Conservation (phyloP, 352 stramenopile genomes). For the Thalassiosira oceanica region DNA sequence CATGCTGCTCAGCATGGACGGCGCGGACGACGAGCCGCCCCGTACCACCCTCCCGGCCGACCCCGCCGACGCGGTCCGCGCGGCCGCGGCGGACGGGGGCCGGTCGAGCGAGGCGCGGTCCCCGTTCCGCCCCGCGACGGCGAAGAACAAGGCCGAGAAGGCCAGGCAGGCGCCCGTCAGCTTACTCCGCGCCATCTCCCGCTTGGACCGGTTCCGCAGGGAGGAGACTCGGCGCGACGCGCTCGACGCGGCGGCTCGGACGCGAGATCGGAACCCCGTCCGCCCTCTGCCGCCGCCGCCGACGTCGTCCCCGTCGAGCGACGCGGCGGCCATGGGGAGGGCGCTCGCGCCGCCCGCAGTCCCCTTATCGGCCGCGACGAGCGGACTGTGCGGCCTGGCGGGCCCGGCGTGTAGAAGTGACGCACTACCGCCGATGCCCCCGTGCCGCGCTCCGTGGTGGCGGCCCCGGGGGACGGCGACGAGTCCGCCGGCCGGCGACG, state of each 20-base stretch:
- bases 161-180: conserved; percentile 22
- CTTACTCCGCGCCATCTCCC: conserved; percentile 22
- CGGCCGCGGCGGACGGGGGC: background rate
- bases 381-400: no score
- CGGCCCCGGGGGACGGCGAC: no score
- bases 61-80: background rate
- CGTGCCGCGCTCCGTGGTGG: no score
- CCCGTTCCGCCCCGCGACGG: conserved; percentile 9
- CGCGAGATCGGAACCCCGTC: background rate
- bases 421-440: no score
- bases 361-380: no score
- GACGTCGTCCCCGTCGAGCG: background rate
- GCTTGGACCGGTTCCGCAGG: conserved; percentile 7
- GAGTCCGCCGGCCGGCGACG: no score
- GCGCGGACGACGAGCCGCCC: conserved; percentile 1
- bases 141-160: conserved; percentile 41
- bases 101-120: background rate
- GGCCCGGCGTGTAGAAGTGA: no score
- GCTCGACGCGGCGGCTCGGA: background rate
- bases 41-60: conserved; percentile 12
- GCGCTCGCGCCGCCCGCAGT: no score
- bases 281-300: background rate
- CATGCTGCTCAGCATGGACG: conserved; percentile 1
- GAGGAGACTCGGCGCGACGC: conserved; percentile 14
- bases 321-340: no score